Evolutionary conservation across 257 asterid species (phyloP).

Genomic region (Dorcoceras hygrometricum): DNA sequence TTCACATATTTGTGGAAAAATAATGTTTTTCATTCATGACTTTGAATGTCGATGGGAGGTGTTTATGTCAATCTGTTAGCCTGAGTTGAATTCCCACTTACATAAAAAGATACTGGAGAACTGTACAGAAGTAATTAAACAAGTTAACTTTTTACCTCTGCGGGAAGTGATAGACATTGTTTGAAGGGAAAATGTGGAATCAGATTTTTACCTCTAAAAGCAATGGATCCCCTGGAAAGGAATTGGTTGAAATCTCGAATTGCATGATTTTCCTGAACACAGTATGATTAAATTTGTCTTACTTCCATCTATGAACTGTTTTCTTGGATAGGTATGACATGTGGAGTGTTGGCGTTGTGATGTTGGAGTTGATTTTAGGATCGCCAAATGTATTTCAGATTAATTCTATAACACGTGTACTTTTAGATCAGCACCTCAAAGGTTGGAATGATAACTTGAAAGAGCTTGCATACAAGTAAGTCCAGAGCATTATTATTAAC

Average conservation of each 20-base stretch:
- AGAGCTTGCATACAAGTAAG: constrained; percentile 96
- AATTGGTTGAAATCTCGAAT: neutral
- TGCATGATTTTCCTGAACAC: neutral
- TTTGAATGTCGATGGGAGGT: constrained; percentile 1
- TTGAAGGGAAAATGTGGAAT: too few species aligned
- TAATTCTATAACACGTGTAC: constrained; percentile 73
- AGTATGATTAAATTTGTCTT: too few species aligned
- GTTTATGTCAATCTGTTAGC: constrained; percentile 8
- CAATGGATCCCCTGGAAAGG: neutral
- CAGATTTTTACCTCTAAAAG: neutral
- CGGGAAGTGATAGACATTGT: neutral
- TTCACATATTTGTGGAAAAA: neutral
- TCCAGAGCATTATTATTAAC: constrained; percentile 17
- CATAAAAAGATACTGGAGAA: constrained; percentile 4
- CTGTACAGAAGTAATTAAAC: neutral
- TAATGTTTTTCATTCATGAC: too few species aligned
- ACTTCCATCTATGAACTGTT: constrained; percentile 9
- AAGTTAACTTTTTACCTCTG: neutral
- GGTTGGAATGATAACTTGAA: constrained; percentile 90
- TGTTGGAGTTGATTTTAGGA: constrained; percentile 89
- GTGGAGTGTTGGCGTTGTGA: constrained; percentile 98
- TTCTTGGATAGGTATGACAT: constrained; percentile 76
- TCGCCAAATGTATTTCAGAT: constrained; percentile 94
- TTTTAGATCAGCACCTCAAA: constrained; percentile 82
- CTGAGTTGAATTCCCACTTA: neutral